Evolutionary conservation across 306 rosid genomes (phyloP).

Genomic region (Albizia julibrissin): DNA sequence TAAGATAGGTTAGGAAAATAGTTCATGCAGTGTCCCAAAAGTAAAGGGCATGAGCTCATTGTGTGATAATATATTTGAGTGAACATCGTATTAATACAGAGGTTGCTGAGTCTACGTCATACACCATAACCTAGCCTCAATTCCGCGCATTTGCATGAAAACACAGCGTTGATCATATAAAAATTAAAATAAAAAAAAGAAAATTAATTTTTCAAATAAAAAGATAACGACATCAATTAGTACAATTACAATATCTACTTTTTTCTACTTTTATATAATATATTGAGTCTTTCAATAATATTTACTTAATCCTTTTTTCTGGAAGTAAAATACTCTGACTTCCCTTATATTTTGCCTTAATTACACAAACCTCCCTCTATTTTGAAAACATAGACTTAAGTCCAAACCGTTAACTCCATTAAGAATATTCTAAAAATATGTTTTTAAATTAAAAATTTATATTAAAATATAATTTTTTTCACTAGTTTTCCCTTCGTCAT

Average conservation of each 20-base stretch:
- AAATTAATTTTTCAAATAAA: neutral
- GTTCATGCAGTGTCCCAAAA: neutral
- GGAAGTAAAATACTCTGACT: too few relatives aligned
- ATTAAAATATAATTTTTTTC: too few relatives aligned
- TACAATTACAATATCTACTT: neutral
- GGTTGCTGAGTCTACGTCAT: neutral
- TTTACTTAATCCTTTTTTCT: neutral
- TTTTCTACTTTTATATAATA: too few relatives aligned
- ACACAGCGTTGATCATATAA: neutral
- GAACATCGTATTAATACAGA: neutral
- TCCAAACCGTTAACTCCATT: too few relatives aligned
- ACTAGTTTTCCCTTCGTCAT: too few relatives aligned
- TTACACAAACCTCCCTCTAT: too few relatives aligned
- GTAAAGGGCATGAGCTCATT: neutral
- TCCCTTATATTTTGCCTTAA: too few relatives aligned
- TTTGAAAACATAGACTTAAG: too few relatives aligned
- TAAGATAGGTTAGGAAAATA: neutral
- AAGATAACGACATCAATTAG: neutral
- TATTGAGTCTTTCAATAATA: neutral
- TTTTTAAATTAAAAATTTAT: too few relatives aligned
- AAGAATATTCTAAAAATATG: too few relatives aligned
- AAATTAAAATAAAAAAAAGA: too few relatives aligned
- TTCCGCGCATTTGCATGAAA: neutral
- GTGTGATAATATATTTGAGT: neutral
- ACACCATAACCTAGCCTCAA: neutral